Evolutionary conservation across 108 stramenopile genomes (phyloP).

Genomic region (Nitzschia sp.): DNA sequence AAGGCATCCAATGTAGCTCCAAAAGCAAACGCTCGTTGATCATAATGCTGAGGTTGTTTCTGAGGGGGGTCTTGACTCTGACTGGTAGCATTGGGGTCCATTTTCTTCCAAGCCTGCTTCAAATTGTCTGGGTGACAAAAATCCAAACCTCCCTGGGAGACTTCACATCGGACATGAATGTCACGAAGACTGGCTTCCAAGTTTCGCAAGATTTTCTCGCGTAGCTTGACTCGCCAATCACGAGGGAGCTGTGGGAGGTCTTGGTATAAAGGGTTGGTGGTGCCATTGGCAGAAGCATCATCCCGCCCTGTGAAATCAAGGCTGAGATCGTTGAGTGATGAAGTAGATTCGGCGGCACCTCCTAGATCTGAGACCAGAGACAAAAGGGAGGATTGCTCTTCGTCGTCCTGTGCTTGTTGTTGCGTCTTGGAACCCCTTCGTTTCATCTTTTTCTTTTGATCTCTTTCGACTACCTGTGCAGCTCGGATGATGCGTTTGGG

Average conservation of each 20-base stretch:
- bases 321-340: slow-evolving; percentile 3
- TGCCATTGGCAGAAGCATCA: neutral
- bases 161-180: slow-evolving; percentile 77
- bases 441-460: slow-evolving; percentile 34
- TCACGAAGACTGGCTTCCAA: slow-evolving; percentile 63
- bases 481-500: slow-evolving; percentile 43
- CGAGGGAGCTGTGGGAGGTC: slow-evolving; percentile 41
- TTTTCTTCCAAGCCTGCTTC: neutral
- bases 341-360: neutral
- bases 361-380: slow-evolving; percentile 16
- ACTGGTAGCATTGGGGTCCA: neutral
- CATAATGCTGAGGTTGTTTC: slow-evolving; percentile 21
- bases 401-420: slow-evolving; percentile 8
- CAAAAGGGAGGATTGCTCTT: slow-evolving; percentile 13
- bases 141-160: slow-evolving; percentile 66
- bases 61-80: neutral
- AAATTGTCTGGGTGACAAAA: slow-evolving; percentile 38
- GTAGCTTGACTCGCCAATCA: slow-evolving; percentile 63
- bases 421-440: slow-evolving; percentile 13
- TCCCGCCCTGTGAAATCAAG: slow-evolving; percentile 5
- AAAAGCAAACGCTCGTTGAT: slow-evolving; percentile 73
- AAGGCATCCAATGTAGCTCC: slow-evolving; percentile 59
- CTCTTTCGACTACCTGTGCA: slow-evolving; percentile 39
- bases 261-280: neutral
- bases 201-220: slow-evolving; percentile 69